Conservation (phyloP, 1,284 basidiomycete genomes). For the Coniferiporia weirii region DNA sequence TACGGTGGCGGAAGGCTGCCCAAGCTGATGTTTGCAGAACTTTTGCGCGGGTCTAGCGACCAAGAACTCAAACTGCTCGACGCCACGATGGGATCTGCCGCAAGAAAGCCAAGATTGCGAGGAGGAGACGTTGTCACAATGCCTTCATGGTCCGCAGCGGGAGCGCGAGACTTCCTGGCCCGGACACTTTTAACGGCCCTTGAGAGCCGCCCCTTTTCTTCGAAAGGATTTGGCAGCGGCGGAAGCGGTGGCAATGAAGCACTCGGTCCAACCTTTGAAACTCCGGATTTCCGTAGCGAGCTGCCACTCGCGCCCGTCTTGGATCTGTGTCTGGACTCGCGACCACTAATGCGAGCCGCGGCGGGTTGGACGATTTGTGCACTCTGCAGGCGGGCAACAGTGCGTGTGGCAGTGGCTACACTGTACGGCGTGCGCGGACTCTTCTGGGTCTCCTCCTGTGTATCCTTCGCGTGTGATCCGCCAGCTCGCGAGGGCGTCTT, state of each 20-base stretch:
- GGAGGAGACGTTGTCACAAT: background rate
- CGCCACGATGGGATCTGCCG: background rate
- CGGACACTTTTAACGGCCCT: background rate
- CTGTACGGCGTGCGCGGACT: background rate
- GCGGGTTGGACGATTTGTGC: slow-evolving; percentile 3
- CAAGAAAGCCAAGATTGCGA: background rate
- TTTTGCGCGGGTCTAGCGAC: background rate
- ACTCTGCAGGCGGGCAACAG: slow-evolving; percentile 6
- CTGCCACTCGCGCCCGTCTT: background rate
- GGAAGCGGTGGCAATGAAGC: background rate
- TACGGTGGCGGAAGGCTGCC: slow-evolving; percentile 14
- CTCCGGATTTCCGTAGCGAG: background rate
- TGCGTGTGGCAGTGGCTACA: slow-evolving; percentile 5
- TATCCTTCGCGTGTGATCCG: background rate
- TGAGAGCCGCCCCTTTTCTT: slow-evolving; percentile 1
- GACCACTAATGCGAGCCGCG: background rate
- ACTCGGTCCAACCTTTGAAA: background rate
- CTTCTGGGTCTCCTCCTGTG: background rate
- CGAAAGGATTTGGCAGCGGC: background rate
- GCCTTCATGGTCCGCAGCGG: too few species aligned
- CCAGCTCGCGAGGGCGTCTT: background rate
- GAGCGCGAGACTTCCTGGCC: background rate
- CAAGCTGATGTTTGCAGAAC: background rate
- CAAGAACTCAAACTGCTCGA: slow-evolving; percentile 3
- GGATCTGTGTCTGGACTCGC: background rate